Evolutionary conservation across 225 moss, liverwort and hornwort species (phyloP), one percentile per base, ranked within the genome.

Genomic region (Pseudisothecium myosuroides): DNA sequence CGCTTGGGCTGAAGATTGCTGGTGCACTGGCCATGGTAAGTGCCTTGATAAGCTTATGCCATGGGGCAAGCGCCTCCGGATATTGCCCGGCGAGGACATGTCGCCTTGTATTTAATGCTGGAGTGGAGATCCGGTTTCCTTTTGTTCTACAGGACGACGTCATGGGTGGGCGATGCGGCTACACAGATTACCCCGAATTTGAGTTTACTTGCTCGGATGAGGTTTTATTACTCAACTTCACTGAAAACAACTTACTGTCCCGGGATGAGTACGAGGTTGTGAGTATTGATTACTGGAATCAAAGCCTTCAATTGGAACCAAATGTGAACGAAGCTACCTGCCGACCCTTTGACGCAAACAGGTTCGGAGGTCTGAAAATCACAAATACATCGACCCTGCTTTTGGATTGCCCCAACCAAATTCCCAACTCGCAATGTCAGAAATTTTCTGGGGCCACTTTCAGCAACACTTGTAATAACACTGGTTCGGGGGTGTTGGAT

Each of bases 301-400:
- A 83, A 52, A 86, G 37, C 18, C 83, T 93, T 17, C 61, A 73
- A 29, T 36, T 91, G 83, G 17, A 50, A 37, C 86, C 90, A 9
- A 0, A 6, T 4, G 52, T 76, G 34, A 36, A 6, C 7, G 50
- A 7, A 23, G 59, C 91, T 52, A 78, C 16, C 6, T 91, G 93
- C 69, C 75, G 49, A 60, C 23, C 7, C 21, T 91, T 93, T 22
- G 79, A 88, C 45, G 32, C 68, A 32, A 55, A 7, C 72, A 86
- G 82, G 79, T 93, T 91, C 50, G 88, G 66, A 45, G n/a, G 52
- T 36, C n/a, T 93, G 72, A 91, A 83, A 14, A 88, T 93, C 34
- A 83, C 91, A 5, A 82, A 71, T 5, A 80, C 60, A 82, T 71
- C 85, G 37, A 78, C 85, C 10, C 87, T 89, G 82, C 78, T 74